Evolutionary conservation across 169 alveolate species (phyloP), one percentile per base, ranked within the genome.

Genomic region (Plasmodium cynomolgi): DNA sequence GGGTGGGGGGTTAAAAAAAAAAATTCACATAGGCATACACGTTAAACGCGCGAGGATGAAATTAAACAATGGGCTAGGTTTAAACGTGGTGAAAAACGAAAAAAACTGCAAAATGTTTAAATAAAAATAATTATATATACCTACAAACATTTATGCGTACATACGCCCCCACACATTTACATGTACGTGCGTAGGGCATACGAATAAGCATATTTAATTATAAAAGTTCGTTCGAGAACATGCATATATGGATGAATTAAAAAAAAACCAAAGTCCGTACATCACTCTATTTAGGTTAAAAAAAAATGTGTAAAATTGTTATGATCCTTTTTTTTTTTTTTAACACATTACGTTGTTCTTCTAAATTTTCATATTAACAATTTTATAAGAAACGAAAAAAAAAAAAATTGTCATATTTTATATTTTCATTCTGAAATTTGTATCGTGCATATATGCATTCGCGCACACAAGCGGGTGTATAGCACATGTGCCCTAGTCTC

Each of bases 291-390:
- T 79, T 39, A 34, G 26, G 23, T 79, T 79, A 31, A 31, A 79
- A 79, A 47, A 41, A 34, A 39, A 37, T 62, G 15, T 23, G 68
- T 39, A 39, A 79, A 34, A 29, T 37, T 2, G 34, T 79, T 79
- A 34, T 34, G 44, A 79, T 79, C 34, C 34, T n/a, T 79, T 37
- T 79, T 79, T 37, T 37, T 79, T 79, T 79, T 79, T 79, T 79
- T 79, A n/a, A 79, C 84, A 79, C 17, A n/a, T 39, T 79, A 79
- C 23, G 56, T 39, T 81, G 37, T 26, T 26, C 41, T 77, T 77
- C 88, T 81, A 11, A 81, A 47, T 81, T 81, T 81, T 47, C 88
- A 23, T 81, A 81, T 81, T 26, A 50, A 81, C 68, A 81, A 17
- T 81, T 47, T 81, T 34, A 34, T 3, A 50, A 17, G n/a, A 81